Evolutionary conservation across 176 grass and related monocot species (phyloP).

Genomic region (Thinopyrum elongatum): DNA sequence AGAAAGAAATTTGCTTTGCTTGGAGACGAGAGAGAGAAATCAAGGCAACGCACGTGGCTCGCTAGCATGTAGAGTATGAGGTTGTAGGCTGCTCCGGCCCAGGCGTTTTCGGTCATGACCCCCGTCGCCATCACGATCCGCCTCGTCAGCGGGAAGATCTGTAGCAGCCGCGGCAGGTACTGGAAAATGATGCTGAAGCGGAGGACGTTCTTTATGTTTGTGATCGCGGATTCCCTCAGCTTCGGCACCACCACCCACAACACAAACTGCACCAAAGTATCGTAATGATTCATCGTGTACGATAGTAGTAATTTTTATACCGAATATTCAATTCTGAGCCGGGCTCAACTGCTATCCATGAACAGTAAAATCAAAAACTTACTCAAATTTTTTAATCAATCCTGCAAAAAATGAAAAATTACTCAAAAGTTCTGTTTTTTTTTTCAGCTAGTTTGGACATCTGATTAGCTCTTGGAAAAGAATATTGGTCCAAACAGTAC

Average conservation of each 20-base stretch:
- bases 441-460: too few relatives aligned
- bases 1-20: background rate
- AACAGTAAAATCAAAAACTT: too few relatives aligned
- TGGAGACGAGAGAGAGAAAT: background rate
- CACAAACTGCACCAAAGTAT: constrained; percentile 49
- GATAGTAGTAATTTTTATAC: too few relatives aligned
- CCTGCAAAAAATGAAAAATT: too few relatives aligned
- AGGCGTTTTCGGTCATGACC: constrained; percentile 85
- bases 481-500: too few relatives aligned
- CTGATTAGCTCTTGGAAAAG: too few relatives aligned
- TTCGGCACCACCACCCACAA: constrained; percentile 70
- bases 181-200: constrained; percentile 81
- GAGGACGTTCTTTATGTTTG: constrained; percentile 60
- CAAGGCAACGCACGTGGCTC: constrained; percentile 58
- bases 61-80: constrained; percentile 98
- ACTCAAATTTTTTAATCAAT: too few relatives aligned
- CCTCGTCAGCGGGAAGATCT: constrained; percentile 80
- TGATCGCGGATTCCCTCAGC: constrained; percentile 44
- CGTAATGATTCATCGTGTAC: too few relatives aligned
- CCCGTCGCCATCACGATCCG: constrained; percentile 81
- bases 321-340: too few relatives aligned
- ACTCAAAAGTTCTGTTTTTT: too few relatives aligned
- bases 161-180: constrained; percentile 84
- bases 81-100: constrained; percentile 96
- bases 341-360: too few relatives aligned